Percentiles rank a stretch among this genome's conserved stretches.
Evolutionary conservation across 768 basidiomycete genomes (phyloP).

Genomic region (Mycena haematopus): DNA sequence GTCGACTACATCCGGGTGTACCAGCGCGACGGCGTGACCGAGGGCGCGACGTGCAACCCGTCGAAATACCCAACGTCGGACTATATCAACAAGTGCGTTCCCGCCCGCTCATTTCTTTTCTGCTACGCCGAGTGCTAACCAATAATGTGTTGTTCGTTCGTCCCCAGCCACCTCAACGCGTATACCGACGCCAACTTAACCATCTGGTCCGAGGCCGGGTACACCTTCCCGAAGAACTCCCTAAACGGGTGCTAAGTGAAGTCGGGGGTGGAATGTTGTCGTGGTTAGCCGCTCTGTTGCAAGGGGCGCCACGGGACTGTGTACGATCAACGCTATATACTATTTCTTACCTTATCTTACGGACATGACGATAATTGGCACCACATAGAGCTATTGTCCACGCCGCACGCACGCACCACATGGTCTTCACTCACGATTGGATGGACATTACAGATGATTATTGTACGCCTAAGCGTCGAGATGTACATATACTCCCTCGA

Average conservation of each 20-base stretch:
- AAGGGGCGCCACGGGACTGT: neutral
- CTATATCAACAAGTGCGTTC: slow-evolving; percentile 73
- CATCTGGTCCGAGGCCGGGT: slow-evolving; percentile 82
- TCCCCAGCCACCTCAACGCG: slow-evolving; percentile 50
- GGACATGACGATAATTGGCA: slow-evolving; percentile 8
- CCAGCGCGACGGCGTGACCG: slow-evolving; percentile 74
- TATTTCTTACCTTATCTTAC: neutral
- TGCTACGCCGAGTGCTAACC: neutral
- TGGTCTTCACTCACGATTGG: neutral
- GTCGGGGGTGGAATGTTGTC: neutral
- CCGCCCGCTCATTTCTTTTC: neutral
- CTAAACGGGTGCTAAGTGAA: slow-evolving; percentile 23
- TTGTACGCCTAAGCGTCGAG: too few species aligned
- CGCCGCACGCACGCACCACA: neutral
- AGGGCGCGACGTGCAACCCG: slow-evolving; percentile 83
- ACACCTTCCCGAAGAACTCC: slow-evolving; percentile 75
- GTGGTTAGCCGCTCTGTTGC: neutral
- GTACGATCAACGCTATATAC: neutral
- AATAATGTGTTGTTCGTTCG: neutral
- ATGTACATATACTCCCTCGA: too few species aligned
- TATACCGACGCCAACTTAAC: slow-evolving; percentile 89
- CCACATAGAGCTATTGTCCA: neutral
- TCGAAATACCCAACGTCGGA: slow-evolving; percentile 74
- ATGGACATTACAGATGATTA: neutral
- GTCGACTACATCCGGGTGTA: slow-evolving; percentile 94